A percentile compares a stretch with the other conserved stretches of the same genome.
phyloP scores from a whole-genome alignment of 1,284 basidiomycete species.

The Blastosporella zonata region DNA sequence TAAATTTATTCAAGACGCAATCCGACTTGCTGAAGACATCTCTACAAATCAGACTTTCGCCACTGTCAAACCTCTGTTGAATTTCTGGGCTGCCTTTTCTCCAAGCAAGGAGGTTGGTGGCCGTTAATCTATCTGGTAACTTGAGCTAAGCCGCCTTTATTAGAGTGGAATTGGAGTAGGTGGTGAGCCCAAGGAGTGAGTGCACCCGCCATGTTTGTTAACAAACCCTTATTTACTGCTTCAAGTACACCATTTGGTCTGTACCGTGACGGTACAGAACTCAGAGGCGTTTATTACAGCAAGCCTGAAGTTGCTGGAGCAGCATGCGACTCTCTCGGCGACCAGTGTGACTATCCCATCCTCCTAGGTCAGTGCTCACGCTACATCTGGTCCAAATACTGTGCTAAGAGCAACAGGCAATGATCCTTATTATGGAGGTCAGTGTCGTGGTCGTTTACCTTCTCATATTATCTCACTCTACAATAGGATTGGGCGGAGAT shows the following conservation, averaged over 20 bases:
- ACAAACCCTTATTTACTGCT: not conserved
- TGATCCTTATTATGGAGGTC: conserved; percentile 80
- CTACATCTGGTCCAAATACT: not conserved
- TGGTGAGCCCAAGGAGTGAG: conserved; percentile 66
- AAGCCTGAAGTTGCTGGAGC: conserved; percentile 65
- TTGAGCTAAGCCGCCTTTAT: not conserved
- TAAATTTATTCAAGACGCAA: conserved; percentile 71
- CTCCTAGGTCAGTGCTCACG: conserved; percentile 54
- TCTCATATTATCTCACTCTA: not conserved
- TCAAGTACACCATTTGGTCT: conserved; percentile 72
- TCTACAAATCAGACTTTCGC: conserved; percentile 74
- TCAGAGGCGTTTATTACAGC: conserved; percentile 74
- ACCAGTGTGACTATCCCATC: conserved; percentile 77
- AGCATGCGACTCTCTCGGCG: conserved; percentile 63
- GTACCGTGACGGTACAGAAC: conserved; percentile 76
- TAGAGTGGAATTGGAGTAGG: conserved; percentile 77
- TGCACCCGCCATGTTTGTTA: not conserved
- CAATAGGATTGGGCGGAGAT: conserved; percentile 72
- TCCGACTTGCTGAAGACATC: conserved; percentile 64
- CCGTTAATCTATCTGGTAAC: not conserved
- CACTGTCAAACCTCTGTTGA: conserved; percentile 73
- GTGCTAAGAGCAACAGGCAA: conserved; percentile 48
- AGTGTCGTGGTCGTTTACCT: conserved; percentile 13
- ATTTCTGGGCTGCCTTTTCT: conserved; percentile 81
- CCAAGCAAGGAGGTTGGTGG: conserved; percentile 62